These are phyloP conservation scores for Paspalum vaginatum DNA, from an alignment of 176 grass and related monocot genomes.

Conservation along the genomic window DNA sequence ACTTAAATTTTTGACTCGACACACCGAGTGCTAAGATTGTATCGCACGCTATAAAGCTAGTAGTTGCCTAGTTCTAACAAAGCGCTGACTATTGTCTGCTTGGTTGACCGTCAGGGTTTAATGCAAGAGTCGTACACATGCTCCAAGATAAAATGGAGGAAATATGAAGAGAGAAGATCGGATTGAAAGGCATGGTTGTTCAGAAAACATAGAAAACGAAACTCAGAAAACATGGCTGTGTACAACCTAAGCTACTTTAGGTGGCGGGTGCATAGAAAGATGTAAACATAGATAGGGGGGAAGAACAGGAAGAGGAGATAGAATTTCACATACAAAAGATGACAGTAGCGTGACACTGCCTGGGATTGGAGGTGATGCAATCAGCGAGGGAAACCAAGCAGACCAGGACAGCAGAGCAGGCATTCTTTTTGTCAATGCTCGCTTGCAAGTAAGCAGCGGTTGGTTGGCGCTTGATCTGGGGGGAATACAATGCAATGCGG, in stretches of 20 bases:
- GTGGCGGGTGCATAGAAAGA: no score
- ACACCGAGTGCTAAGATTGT: background rate
- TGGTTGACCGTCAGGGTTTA: constrained; percentile 15
- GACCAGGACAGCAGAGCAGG: constrained; percentile 12
- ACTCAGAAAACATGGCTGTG: no score
- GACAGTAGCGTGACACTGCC: background rate
- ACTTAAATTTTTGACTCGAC: background rate
- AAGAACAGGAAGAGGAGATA: no score
- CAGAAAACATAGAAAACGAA: no score
- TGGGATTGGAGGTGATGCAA: constrained; percentile 2
- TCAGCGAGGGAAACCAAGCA: background rate
- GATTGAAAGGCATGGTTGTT: no score
- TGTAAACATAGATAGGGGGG: no score
- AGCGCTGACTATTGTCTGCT: background rate
- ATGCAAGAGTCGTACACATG: no score
- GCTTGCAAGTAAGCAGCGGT: constrained; percentile 18
- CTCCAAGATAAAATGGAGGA: no score
- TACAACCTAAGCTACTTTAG: no score
- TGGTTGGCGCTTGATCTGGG: constrained; percentile 22
- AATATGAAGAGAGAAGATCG: no score
- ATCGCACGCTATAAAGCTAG: background rate
- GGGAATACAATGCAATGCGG: background rate
- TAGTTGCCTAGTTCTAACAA: background rate
- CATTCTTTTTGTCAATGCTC: constrained; percentile 23
- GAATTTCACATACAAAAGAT: background rate